A percentile compares a stretch with the other conserved stretches of the same genome.
phyloP scores from a whole-genome alignment of 495 filamentous ascomycete species.

The Penicillium desertorum region DNA sequence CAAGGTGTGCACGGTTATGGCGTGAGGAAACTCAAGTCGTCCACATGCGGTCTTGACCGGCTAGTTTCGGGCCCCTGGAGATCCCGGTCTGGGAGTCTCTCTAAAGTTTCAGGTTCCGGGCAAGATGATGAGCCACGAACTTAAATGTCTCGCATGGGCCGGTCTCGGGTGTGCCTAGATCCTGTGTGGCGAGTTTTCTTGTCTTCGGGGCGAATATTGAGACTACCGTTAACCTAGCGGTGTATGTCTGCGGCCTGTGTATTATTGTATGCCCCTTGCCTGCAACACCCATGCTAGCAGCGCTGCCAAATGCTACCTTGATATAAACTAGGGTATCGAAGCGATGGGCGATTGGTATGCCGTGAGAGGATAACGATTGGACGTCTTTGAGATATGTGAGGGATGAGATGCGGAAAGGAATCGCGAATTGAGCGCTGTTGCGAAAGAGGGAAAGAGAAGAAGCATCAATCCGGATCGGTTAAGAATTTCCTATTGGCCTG shows the following conservation, averaged over 20 bases:
- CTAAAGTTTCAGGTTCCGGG: too few relatives aligned
- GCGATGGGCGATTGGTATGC: not conserved
- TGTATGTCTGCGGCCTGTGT: not conserved
- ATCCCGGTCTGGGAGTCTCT: not conserved
- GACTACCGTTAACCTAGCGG: not conserved
- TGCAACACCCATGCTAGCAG: not conserved
- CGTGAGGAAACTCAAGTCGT: not conserved
- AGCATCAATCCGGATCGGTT: not conserved
- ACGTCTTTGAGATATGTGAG: not conserved
- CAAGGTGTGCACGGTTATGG: not conserved
- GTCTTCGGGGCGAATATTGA: not conserved
- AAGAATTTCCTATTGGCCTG: not conserved
- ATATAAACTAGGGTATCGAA: not conserved
- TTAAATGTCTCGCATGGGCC: not conserved
- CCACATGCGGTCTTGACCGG: not conserved
- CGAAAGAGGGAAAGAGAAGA: not conserved
- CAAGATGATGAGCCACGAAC: not conserved
- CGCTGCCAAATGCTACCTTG: not conserved
- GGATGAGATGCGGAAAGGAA: not conserved
- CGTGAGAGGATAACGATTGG: not conserved
- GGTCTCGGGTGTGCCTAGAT: not conserved
- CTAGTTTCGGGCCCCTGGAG: not conserved
- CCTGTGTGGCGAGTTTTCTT: not conserved
- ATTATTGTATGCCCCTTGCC: not conserved
- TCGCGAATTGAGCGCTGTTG: not conserved